phyloP scores from a whole-genome alignment of 2,329 filamentous ascomycete genomes.

The Tolypocladium pustulatum region DNA sequence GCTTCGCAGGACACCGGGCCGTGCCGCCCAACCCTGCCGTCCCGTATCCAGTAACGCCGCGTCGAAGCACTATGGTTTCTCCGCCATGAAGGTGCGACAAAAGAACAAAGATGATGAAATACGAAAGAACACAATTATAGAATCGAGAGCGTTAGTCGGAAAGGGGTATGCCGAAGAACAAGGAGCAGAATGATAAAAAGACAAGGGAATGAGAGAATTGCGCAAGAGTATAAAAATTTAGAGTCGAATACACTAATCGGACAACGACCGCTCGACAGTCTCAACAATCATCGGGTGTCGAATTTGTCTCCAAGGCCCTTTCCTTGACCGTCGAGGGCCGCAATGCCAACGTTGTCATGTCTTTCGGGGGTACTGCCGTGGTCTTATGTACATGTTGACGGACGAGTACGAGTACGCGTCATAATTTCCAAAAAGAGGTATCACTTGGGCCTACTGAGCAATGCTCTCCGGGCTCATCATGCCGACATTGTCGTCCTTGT shows the following conservation, averaged over 20 bases:
- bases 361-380: neutral
- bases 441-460: conserved; percentile 25
- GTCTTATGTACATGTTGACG: neutral
- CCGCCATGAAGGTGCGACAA: neutral
- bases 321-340: neutral
- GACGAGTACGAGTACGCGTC: neutral
- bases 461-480: conserved; percentile 84
- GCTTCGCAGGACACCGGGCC: neutral
- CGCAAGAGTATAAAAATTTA: no score
- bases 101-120: neutral
- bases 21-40: neutral
- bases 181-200: neutral
- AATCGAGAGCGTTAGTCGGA: neutral
- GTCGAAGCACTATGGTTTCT: neutral
- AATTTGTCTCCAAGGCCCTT: neutral
- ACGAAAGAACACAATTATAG: neutral
- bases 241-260: neutral
- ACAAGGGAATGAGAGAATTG: neutral
- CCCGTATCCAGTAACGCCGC: neutral
- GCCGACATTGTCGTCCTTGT: conserved; percentile 57
- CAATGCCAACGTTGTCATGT: neutral
- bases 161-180: neutral
- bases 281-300: neutral
- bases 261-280: neutral
- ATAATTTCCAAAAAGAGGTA: neutral